Base-by-base conservation (phyloP, 805 yeast genomes). In the Hanseniaspora valbyensis region DNA sequence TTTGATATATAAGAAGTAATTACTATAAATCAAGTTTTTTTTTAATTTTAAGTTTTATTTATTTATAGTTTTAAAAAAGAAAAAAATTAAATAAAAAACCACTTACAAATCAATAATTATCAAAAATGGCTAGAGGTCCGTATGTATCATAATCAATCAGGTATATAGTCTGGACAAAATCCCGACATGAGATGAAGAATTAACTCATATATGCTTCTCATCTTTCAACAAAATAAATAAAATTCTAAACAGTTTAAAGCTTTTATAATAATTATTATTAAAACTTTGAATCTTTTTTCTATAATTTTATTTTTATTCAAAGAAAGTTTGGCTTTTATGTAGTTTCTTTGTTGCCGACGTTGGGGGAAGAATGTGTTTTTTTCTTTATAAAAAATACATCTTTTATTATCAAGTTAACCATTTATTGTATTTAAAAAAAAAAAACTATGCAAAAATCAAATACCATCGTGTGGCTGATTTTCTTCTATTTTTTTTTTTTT, bases 61-160 rank as follows among this genome's bases (percentile, higher is more conserved):
- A n/a, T n/a, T n/a, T n/a, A n/a, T n/a, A n/a, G n/a, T n/a, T n/a
- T n/a, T 4, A 16, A 19, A 21, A 37, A 13, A 37, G 8, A 2
- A 43, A 30, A 44, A 25, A 39, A 30, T 22, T 12, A 14, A 30
- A 22, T 12, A 32, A 37, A 29, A 41, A 30, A 18, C 44, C 44
- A 43, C 44, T 44, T 52, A 49, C 56, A 52, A 42, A 52, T 56
- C 55, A 52, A 55, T 43, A 54, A 52, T 54, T 56, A 57, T 57
- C 45, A 56, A 78, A 74, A 69, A 79, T 79, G 85, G 84, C 77
- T 69, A 78, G 85, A 79, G 85, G 85, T 73, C 84, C 84, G 77
- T 74, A 73, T 69, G 78, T 74, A 68, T 46, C 49, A 53, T 44
- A 49, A 50, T 28, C 22, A 50, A 39, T 50, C 53, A 50, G 53